Base-by-base conservation (phyloP, 768 basidiomycete species). In the Gloeostereum incarnatum region DNA sequence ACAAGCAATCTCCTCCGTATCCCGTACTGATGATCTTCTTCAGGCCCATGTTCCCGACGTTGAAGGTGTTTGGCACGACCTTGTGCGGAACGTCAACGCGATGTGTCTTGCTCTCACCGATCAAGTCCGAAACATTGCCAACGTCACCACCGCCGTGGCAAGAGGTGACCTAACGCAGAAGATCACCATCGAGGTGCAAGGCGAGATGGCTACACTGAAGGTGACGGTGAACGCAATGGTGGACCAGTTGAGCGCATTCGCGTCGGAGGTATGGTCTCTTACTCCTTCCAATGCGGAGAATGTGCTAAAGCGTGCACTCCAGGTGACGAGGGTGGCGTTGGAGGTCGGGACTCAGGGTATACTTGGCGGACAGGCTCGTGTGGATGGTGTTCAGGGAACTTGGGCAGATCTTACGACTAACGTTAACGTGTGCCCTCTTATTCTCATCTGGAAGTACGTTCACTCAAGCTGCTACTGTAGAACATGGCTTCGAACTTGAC, bases 1-100 rank as follows among this genome's bases (percentile, higher is more conserved):
- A n/a, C n/a, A n/a, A n/a, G n/a, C n/a, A n/a, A n/a, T n/a, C n/a
- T n/a, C 96, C 2, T 68, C 90, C 23, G 93, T 98, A 58, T 96
- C 98, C 53, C 96, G 94, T 31, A 97, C 94, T 10, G 92, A 97
- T 52, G 94, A 94, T 13, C 96, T 97, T 61, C 67, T 98, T 4
- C 80, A 81, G 45, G 84, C 83, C 2, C 71, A 72, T 34, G 85
- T 87, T 25, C 74, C 73, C 43, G 78, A 82, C 44, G 79, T 87
- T 38, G 78, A 78, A 45, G 84, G 85, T 37, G 82, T 78, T 7
- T 87, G 84, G 84, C 75, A 73, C 61, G 75, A 79, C 42, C 56
- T 84, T 46, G 81, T 81, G 23, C 78, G 81, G 40, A 81, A 78
- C 49, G 81, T 83, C 51, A 83, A 83, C 49, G 68, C 75, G 54